A percentile compares a stretch with the other conserved stretches of the same genome.
These are phyloP conservation scores for Sporothrix euskadiensis DNA, from an alignment of 2,329 filamentous ascomycete species.

Conservation along the genomic window DNA sequence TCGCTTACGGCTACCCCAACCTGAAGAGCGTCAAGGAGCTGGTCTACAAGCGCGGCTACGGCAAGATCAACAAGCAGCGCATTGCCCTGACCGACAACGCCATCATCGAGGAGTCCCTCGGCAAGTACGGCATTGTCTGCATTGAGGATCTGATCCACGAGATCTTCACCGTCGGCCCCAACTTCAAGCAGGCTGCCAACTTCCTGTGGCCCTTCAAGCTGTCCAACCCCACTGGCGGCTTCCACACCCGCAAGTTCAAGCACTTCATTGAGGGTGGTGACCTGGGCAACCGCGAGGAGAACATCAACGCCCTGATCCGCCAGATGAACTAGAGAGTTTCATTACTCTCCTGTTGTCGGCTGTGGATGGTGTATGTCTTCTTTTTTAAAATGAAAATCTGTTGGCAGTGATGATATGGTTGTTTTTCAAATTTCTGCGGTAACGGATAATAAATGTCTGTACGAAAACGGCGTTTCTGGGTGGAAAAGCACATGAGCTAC, in stretches of 20 bases:
- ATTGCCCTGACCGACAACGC: constrained; percentile 95
- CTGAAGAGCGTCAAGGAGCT: constrained; percentile 99
- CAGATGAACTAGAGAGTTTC: constrained; percentile 85
- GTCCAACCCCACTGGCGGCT: constrained; percentile 95
- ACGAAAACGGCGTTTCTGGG: constrained; percentile 41
- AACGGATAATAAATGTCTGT: constrained; percentile 33
- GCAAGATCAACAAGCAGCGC: constrained; percentile 98
- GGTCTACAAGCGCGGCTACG: constrained; percentile 99
- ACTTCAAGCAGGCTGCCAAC: constrained; percentile 99
- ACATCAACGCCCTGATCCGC: constrained; percentile 93
- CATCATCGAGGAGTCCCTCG: constrained; percentile 94
- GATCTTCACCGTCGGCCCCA: constrained; percentile 97
- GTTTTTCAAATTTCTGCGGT: constrained; percentile 32
- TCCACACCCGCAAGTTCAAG: constrained; percentile 96
- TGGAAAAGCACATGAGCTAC: constrained; percentile 25
- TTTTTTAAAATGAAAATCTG: constrained; percentile 3
- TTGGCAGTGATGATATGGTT: constrained; percentile 35
- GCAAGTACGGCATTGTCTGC: constrained; percentile 98
- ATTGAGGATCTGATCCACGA: constrained; percentile 99
- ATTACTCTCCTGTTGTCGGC: constrained; percentile 33
- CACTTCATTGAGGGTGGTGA: constrained; percentile 99
- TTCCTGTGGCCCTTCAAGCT: constrained; percentile 99
- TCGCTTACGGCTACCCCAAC: constrained; percentile 99
- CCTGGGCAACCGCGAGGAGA: constrained; percentile 96
- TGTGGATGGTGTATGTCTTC: constrained; percentile 30